Percentiles rank a stretch among this genome's conserved stretches.
phyloP scores from a whole-genome alignment of 257 asterid genomes.

The Leonotis leonurus region DNA sequence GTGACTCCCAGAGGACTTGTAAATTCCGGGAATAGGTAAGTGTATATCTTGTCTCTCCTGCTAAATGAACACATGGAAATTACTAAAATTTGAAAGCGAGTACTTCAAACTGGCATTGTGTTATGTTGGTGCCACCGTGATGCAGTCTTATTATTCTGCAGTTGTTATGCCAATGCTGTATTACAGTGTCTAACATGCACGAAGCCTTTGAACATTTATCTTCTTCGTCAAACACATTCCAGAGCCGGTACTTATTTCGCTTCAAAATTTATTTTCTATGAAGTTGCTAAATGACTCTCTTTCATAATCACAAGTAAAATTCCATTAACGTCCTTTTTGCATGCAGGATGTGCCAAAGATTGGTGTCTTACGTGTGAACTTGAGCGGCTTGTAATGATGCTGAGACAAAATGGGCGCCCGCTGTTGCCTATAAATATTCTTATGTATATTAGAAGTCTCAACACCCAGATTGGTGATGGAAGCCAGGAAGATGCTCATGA shows the following conservation, averaged over 20 bases:
- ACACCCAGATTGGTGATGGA: slow-evolving; percentile 79
- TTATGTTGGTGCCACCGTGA: no score
- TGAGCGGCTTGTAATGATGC: slow-evolving; percentile 57
- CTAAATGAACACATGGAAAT: no score
- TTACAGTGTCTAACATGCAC: slow-evolving; percentile 82
- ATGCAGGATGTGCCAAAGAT: slow-evolving; percentile 57
- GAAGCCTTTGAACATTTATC: slow-evolving; percentile 66
- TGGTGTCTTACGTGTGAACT: slow-evolving; percentile 95
- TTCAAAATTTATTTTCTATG: not conserved
- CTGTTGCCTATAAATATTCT: slow-evolving; percentile 66
- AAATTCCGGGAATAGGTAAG: slow-evolving; percentile 83
- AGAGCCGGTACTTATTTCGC: slow-evolving; percentile 46
- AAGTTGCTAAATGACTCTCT: not conserved
- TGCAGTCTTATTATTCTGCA: slow-evolving; percentile 37
- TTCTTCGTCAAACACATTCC: slow-evolving; percentile 72
- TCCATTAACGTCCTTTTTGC: not conserved
- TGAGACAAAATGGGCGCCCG: slow-evolving; percentile 60
- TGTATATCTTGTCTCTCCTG: slow-evolving; percentile 7
- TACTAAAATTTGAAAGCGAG: not conserved
- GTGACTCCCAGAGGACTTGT: slow-evolving; percentile 64
- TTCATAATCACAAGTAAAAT: no score
- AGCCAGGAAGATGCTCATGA: slow-evolving; percentile 97
- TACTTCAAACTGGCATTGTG: no score
- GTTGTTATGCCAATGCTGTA: slow-evolving; percentile 91
- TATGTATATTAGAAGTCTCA: slow-evolving; percentile 55